A percentile compares a stretch with the other conserved stretches of the same genome.
These are phyloP conservation scores for Brassica carinata DNA, from an alignment of 345 rosid species.

Conservation along the genomic window DNA sequence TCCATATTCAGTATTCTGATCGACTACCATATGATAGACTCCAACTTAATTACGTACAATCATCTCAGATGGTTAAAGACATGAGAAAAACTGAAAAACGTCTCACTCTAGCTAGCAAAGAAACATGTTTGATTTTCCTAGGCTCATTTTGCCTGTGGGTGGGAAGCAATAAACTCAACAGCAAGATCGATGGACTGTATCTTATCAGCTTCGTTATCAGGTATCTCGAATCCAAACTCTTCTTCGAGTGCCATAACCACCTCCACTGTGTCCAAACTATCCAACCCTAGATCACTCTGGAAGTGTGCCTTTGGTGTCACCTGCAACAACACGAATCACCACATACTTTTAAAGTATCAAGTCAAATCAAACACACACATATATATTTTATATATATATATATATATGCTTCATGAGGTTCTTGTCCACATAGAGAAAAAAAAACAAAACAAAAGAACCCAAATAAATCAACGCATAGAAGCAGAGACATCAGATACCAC, in stretches of 20 bases:
- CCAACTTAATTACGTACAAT: not conserved
- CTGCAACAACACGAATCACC: not conserved
- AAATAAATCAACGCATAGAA: not conserved
- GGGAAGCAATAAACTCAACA: constrained; percentile 15
- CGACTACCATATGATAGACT: not conserved
- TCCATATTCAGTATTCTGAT: not conserved
- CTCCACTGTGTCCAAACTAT: constrained; percentile 18
- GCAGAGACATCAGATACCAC: not conserved
- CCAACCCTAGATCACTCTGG: constrained; percentile 3
- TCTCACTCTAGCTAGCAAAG: not conserved
- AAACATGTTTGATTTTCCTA: not conserved
- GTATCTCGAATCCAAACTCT: constrained; percentile 10
- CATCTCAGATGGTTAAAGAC: not conserved
- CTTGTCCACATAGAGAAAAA: not conserved
- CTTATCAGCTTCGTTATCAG: constrained; percentile 6
- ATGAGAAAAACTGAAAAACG: not conserved
- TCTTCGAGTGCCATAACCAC: not conserved
- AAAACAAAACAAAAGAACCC: not conserved
- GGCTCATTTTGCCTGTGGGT: constrained; percentile 6
- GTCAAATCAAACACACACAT: not conserved
- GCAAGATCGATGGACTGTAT: constrained; percentile 10
- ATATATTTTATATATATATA: not conserved
- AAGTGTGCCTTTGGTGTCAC: constrained; percentile 8
- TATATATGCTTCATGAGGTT: not conserved
- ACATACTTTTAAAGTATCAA: not conserved